Conservation (phyloP, 2,329 filamentous ascomycete species). For the Zymoseptoria ardabiliae region DNA sequence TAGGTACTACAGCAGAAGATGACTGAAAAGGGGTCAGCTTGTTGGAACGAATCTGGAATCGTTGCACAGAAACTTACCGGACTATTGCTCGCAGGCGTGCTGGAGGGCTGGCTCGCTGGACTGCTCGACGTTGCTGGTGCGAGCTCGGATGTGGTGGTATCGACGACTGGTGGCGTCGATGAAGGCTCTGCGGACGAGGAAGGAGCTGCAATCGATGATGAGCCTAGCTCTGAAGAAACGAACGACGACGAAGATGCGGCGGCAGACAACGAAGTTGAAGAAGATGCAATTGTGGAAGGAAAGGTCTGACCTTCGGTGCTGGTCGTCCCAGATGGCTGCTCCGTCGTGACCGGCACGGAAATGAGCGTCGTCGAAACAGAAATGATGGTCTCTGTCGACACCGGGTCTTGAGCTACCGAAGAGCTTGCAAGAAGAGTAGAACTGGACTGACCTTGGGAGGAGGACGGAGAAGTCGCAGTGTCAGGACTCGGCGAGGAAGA, state of each 20-base stretch:
- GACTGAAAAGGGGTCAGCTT: not conserved
- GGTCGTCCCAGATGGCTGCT: slow-evolving; percentile 1
- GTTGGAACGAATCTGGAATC: not conserved
- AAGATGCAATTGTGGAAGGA: slow-evolving; percentile 3
- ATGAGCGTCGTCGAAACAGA: slow-evolving; percentile 7
- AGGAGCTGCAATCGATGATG: slow-evolving; percentile 12
- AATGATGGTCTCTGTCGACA: slow-evolving; percentile 9
- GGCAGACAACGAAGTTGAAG: slow-evolving; percentile 3
- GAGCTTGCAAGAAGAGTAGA: slow-evolving; percentile 8
- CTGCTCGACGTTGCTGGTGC: not conserved
- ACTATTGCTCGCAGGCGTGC: not conserved
- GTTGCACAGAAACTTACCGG: not conserved
- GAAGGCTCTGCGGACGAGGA: not conserved
- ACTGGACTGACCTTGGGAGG: slow-evolving; percentile 15
- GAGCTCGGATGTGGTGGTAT: not conserved
- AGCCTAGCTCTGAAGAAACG: slow-evolving; percentile 14
- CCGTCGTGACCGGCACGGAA: slow-evolving; percentile 11
- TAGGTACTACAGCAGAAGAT: not conserved
- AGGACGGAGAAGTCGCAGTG: slow-evolving; percentile 4
- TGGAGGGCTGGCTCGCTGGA: not conserved
- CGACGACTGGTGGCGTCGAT: not conserved
- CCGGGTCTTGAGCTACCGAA: slow-evolving; percentile 1
- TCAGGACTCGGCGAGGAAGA: slow-evolving; percentile 19
- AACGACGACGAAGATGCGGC: slow-evolving; percentile 3
- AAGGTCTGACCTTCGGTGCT: slow-evolving; percentile 12